phyloP scores from a whole-genome alignment of 768 basidiomycete genomes.

The Phanerodontia chrysosporium region DNA sequence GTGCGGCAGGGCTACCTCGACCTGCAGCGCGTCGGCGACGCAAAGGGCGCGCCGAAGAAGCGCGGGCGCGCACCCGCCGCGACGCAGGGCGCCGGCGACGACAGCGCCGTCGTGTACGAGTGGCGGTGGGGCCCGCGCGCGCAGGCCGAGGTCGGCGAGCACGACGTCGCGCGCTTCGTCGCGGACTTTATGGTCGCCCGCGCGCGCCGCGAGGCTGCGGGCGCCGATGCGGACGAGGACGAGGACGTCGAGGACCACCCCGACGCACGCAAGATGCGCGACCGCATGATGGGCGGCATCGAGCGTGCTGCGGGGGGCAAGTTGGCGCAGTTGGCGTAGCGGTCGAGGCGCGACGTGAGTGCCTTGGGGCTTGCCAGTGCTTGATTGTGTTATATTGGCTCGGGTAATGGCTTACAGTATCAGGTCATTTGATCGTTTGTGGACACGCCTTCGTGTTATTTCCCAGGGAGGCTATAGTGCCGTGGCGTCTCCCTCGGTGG shows the following conservation, averaged over 20 bases:
- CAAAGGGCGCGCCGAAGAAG: conserved; percentile 40
- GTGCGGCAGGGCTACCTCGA: conserved; percentile 78
- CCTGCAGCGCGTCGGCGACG: conserved; percentile 48
- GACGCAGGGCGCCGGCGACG: conserved; percentile 31
- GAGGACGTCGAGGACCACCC: conserved; percentile 17
- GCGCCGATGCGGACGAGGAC: conserved; percentile 15
- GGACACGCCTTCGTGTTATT: too few relatives aligned
- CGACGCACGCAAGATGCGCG: conserved; percentile 30
- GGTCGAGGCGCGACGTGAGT: not conserved
- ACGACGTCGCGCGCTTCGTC: conserved; percentile 68
- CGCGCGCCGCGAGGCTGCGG: conserved; percentile 16
- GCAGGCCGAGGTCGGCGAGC: conserved; percentile 79
- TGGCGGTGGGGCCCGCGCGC: conserved; percentile 88
- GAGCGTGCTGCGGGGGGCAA: conserved; percentile 50
- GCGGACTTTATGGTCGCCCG: conserved; percentile 71
- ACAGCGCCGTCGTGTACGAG: conserved; percentile 47
- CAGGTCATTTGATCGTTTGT: too few relatives aligned
- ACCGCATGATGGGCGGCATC: conserved; percentile 50
- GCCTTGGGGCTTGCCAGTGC: too few relatives aligned
- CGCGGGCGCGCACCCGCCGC: conserved; percentile 46
- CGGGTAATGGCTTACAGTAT: too few relatives aligned
- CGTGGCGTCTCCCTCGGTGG: too few relatives aligned
- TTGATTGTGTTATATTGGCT: too few relatives aligned
- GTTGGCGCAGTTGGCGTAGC: not conserved
- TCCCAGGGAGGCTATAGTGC: too few relatives aligned